These are phyloP conservation scores for Starmerella floris DNA, from an alignment of 805 yeast species.

Conservation along the genomic window DNA sequence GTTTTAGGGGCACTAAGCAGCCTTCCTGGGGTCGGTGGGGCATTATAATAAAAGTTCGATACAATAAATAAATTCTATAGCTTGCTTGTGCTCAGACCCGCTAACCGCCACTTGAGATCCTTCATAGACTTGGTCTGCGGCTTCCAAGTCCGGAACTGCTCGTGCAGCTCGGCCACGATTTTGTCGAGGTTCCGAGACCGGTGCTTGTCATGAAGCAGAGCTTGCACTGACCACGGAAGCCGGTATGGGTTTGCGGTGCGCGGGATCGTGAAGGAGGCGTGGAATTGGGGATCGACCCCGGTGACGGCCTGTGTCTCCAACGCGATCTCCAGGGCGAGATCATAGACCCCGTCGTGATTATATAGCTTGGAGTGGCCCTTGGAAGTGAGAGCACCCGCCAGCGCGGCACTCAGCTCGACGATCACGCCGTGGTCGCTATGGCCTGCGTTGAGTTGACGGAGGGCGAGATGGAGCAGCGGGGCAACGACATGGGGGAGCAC, in stretches of 20 bases:
- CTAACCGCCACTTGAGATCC: constrained; percentile 68
- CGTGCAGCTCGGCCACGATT: constrained; percentile 42
- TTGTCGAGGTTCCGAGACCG: constrained; percentile 25
- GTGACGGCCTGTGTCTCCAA: constrained; percentile 33
- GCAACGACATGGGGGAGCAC: constrained; percentile 68
- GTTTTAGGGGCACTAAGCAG: no score
- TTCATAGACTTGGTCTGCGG: constrained; percentile 73
- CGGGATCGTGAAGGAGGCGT: constrained; percentile 41
- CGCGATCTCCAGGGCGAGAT: constrained; percentile 58
- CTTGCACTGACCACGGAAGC: constrained; percentile 87
- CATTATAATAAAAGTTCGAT: no score
- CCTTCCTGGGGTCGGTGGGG: no score
- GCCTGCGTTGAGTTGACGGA: constrained; percentile 64
- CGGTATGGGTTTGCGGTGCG: constrained; percentile 46
- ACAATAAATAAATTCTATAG: background rate
- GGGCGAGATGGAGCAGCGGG: constrained; percentile 57
- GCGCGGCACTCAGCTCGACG: constrained; percentile 61
- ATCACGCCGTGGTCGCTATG: constrained; percentile 73
- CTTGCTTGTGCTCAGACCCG: constrained; percentile 32
- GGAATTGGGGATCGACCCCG: constrained; percentile 25
- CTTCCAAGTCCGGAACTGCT: constrained; percentile 65
- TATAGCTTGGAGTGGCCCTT: constrained; percentile 90
- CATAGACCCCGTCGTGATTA: constrained; percentile 73
- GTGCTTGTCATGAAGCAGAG: constrained; percentile 51
- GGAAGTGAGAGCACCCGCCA: constrained; percentile 87